Evolutionary conservation across 1,139 yeast genomes (phyloP).

Genomic region (Geotrichum restrictum): DNA sequence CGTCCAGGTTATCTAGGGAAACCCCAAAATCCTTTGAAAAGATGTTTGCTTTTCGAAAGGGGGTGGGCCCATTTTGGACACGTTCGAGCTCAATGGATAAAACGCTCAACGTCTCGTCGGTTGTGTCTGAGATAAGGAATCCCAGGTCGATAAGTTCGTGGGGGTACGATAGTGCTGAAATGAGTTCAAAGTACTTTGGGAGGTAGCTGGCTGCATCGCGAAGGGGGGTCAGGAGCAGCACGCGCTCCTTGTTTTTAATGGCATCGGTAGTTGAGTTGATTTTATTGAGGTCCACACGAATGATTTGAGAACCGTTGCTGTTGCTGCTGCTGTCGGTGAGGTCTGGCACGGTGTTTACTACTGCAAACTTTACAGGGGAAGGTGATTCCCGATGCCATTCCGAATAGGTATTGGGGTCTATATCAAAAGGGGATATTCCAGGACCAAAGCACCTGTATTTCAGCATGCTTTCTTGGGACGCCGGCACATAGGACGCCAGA

Average conservation of each 20-base stretch:
- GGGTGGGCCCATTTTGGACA: slow-evolving; percentile 38
- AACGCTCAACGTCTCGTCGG: slow-evolving; percentile 64
- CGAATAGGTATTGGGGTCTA: slow-evolving; percentile 29
- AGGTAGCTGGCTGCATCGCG: slow-evolving; percentile 78
- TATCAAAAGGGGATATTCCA: slow-evolving; percentile 31
- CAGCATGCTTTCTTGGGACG: slow-evolving; percentile 24
- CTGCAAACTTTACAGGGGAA: slow-evolving; percentile 30
- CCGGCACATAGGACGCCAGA: slow-evolving; percentile 21
- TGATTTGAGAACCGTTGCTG: slow-evolving; percentile 30
- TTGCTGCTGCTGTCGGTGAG: slow-evolving; percentile 24
- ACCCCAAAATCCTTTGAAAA: slow-evolving; percentile 84
- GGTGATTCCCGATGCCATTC: slow-evolving; percentile 32
- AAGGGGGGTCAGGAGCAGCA: slow-evolving; percentile 69
- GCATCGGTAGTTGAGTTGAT: slow-evolving; percentile 50
- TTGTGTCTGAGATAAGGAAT: slow-evolving; percentile 75
- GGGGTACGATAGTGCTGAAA: slow-evolving; percentile 82
- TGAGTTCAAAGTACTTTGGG: slow-evolving; percentile 77
- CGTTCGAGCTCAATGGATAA: slow-evolving; percentile 47
- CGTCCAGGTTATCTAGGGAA: slow-evolving; percentile 61
- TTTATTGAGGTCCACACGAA: slow-evolving; percentile 46
- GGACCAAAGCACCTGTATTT: slow-evolving; percentile 33
- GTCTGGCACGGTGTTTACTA: slow-evolving; percentile 13
- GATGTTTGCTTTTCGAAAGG: slow-evolving; percentile 68
- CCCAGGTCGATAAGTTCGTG: slow-evolving; percentile 79
- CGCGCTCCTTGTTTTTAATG: slow-evolving; percentile 55